Percentiles rank a stretch among this genome's conserved stretches.
Conservation (phyloP, 2,329 filamentous ascomycete species). For the Lecanicillium sp. region DNA sequence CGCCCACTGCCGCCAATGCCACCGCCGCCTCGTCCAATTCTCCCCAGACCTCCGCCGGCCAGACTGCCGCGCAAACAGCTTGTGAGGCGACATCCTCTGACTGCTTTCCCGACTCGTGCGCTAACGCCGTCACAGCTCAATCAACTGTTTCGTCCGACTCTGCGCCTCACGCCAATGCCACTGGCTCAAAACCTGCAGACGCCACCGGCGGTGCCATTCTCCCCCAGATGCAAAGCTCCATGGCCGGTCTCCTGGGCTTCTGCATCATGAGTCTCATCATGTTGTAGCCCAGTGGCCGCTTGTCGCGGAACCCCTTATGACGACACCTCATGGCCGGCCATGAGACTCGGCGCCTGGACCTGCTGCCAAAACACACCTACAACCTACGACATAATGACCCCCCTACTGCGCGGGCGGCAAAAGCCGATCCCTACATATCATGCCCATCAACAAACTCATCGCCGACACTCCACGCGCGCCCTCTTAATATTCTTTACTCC, state of each 20-base stretch:
- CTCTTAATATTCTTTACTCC: background rate
- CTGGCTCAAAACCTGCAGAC: slow-evolving; percentile 22
- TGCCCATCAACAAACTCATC: background rate
- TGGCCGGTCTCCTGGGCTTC: slow-evolving; percentile 31
- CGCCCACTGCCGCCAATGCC: slow-evolving; percentile 2
- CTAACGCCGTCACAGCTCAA: slow-evolving; percentile 5
- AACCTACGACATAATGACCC: slow-evolving; percentile 11
- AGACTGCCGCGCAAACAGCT: background rate
- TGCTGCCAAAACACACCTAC: background rate
- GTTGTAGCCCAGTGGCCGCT: slow-evolving; percentile 23
- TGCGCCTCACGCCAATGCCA: slow-evolving; percentile 20
- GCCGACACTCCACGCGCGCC: slow-evolving; percentile 1
- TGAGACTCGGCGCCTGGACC: slow-evolving; percentile 1
- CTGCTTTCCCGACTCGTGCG: background rate
- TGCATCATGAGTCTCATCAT: slow-evolving; percentile 32
- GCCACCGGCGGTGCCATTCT: slow-evolving; percentile 28
- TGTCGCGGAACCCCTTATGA: no score
- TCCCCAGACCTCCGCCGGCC: background rate
- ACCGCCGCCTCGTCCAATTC: slow-evolving; percentile 13
- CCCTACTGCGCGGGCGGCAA: background rate
- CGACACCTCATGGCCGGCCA: slow-evolving; percentile 14
- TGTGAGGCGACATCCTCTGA: background rate
- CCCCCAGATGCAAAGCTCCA: slow-evolving; percentile 28
- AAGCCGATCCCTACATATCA: slow-evolving; percentile 3
- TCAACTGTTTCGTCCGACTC: background rate